These are phyloP conservation scores for Dalbergia oliveri DNA, from an alignment of 306 rosid species.

Conservation along the genomic window DNA sequence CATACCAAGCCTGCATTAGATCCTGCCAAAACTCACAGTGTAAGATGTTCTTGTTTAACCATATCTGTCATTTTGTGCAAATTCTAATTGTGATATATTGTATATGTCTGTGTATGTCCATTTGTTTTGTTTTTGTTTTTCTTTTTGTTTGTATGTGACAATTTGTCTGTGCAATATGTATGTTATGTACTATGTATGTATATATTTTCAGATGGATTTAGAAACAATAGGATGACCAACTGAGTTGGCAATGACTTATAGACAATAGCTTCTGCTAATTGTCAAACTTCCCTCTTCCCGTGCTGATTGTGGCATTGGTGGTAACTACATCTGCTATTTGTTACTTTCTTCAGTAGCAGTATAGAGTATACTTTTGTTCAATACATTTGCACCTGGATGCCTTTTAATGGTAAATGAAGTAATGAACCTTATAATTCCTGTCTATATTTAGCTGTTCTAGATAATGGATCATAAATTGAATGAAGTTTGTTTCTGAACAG, in stretches of 20 bases:
- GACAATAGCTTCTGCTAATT: constrained; percentile 16
- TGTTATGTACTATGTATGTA: background rate
- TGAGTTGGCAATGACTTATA: background rate
- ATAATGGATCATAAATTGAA: background rate
- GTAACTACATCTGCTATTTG: background rate
- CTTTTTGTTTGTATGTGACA: background rate
- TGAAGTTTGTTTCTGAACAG: background rate
- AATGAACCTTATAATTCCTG: background rate
- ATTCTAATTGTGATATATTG: constrained; percentile 13
- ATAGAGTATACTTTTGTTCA: background rate
- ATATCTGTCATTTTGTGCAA: constrained; percentile 4
- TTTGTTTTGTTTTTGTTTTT: background rate
- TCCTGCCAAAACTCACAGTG: constrained; percentile 64
- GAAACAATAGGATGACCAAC: background rate
- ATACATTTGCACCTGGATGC: background rate
- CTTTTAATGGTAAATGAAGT: background rate
- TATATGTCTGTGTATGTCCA: background rate
- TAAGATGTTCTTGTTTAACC: constrained; percentile 52
- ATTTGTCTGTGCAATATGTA: background rate
- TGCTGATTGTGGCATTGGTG: background rate
- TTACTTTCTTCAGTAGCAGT: background rate
- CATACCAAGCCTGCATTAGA: constrained; percentile 57
- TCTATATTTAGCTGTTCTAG: background rate
- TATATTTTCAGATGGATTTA: background rate
- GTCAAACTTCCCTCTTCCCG: background rate